A percentile compares a stretch with the other conserved stretches of the same genome.
Conservation (phyloP, 139 green algal genomes). For the Eudorina sp. region DNA sequence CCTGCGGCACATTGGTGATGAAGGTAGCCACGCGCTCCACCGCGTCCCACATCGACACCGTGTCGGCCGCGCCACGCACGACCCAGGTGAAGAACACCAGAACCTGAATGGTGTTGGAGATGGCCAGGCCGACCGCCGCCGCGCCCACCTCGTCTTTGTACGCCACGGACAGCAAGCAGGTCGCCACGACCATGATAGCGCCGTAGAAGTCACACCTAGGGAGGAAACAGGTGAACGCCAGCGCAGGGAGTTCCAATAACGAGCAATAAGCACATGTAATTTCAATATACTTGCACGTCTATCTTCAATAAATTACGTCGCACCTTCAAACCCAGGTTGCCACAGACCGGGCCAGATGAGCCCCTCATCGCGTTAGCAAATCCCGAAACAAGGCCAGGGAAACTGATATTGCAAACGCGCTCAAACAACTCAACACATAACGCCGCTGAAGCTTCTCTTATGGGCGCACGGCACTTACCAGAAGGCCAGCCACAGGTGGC, state of each 20-base stretch:
- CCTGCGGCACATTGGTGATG: constrained; percentile 57
- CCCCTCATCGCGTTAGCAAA: too few species aligned
- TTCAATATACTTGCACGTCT: too few species aligned
- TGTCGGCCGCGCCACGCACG: constrained; percentile 73
- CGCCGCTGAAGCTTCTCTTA: too few species aligned
- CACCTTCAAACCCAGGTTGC: too few species aligned
- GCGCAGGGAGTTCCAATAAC: too few species aligned
- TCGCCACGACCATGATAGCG: constrained; percentile 72
- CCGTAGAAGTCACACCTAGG: constrained; percentile 74
- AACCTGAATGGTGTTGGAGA: constrained; percentile 81
- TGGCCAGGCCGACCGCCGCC: constrained; percentile 72
- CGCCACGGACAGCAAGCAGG: constrained; percentile 68
- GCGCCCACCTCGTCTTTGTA: constrained; percentile 58
- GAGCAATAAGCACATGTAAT: too few species aligned
- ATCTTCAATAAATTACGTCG: too few species aligned
- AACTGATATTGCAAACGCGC: too few species aligned
- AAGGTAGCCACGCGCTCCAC: constrained; percentile 73
- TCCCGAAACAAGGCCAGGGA: too few species aligned
- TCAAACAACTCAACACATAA: too few species aligned
- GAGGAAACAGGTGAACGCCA: too few species aligned
- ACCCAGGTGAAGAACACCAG: constrained; percentile 83
- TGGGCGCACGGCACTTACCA: constrained; percentile 40
- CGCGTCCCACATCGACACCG: constrained; percentile 74
- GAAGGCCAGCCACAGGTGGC: constrained; percentile 81
- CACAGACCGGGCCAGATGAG: too few species aligned